Base-by-base conservation (phyloP, 1,139 yeast genomes). In the Zygotorulaspora mrakii region DNA sequence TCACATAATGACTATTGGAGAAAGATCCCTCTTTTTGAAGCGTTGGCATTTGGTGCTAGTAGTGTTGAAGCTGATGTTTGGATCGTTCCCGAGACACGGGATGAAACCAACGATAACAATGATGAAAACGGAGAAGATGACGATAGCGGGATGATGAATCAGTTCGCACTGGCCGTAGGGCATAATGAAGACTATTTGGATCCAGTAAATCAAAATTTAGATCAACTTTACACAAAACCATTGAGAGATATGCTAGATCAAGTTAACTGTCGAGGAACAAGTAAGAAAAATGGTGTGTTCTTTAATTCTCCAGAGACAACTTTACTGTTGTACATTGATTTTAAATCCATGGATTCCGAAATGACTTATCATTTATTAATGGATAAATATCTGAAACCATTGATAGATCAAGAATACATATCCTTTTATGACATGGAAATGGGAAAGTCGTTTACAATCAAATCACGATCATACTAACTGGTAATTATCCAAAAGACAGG, bases 1-100 rank as follows among this genome's bases (percentile, higher is more conserved):
- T 79, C 87, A 0, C 91, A 83, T 55, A 83, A 82, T 54, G 91
- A 83, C 56, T 83, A 83, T 59, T 80, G 86, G 87, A 66, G 89
- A 48, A 48, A 58, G 2, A 57, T 65, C 4, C 91, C 91, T 0
- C 65, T 83, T 7, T 68, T 76, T 42, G 82, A 79, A 45, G 89
- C 88, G 0, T 59, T 82, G 25, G 64, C 70, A 10, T 61, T 65
- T 20, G 91, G 89, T 1, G 72, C 76, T 17, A 69, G 69, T 35
- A 77, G 86, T 36, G 71, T 82, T 6, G 91, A 83, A 59, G 82
- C 84, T 17, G 94, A 83, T 57, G 74, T 82, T 30, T 83, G 87
- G 87, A 62, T 65, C 31, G 69, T 71, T 37, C 35, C 37, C 3
- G 64, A 68, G 3, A n/a, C n/a, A n/a, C n/a, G n/a, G n/a, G n/a